These are phyloP conservation scores for Botrytis elliptica DNA, from an alignment of 2,329 filamentous ascomycete species.

Conservation along the genomic window DNA sequence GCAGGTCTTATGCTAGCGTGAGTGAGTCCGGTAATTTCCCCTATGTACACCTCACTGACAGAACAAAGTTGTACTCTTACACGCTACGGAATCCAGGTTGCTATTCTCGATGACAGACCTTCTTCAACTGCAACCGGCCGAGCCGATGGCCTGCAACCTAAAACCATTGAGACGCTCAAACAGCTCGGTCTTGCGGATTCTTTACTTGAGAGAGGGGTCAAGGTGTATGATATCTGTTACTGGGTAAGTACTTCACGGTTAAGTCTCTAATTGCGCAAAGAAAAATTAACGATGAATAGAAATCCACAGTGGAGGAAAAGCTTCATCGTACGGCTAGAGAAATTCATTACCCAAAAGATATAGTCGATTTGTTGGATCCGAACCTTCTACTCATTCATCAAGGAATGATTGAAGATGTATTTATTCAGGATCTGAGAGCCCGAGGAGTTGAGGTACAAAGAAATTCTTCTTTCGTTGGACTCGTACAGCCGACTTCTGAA, in stretches of 20 bases:
- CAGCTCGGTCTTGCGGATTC: slow-evolving; percentile 56
- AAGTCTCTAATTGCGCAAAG: not conserved
- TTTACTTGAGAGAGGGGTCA: slow-evolving; percentile 56
- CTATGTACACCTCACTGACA: slow-evolving; percentile 40
- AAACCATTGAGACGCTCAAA: slow-evolving; percentile 62
- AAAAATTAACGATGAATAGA: slow-evolving; percentile 44
- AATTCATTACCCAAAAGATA: slow-evolving; percentile 35
- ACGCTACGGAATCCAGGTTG: slow-evolving; percentile 63
- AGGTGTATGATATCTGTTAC: slow-evolving; percentile 57
- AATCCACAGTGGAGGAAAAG: slow-evolving; percentile 25
- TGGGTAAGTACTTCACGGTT: slow-evolving; percentile 48
- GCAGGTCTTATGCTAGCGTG: slow-evolving; percentile 45
- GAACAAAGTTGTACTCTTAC: slow-evolving; percentile 47
- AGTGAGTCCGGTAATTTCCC: not conserved
- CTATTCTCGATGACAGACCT: slow-evolving; percentile 66
- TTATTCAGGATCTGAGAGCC: slow-evolving; percentile 53
- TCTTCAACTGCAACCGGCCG: slow-evolving; percentile 61
- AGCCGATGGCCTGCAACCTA: slow-evolving; percentile 62
- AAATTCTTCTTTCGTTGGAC: slow-evolving; percentile 44
- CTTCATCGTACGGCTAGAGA: slow-evolving; percentile 41
- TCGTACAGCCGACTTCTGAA: slow-evolving; percentile 35
- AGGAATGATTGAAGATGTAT: slow-evolving; percentile 48
- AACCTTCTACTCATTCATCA: slow-evolving; percentile 53
- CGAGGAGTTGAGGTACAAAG: slow-evolving; percentile 49
- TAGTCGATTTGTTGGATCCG: slow-evolving; percentile 35